Base-by-base conservation (phyloP, 2,329 filamentous ascomycete species). In the Aureobasidium zeae region DNA sequence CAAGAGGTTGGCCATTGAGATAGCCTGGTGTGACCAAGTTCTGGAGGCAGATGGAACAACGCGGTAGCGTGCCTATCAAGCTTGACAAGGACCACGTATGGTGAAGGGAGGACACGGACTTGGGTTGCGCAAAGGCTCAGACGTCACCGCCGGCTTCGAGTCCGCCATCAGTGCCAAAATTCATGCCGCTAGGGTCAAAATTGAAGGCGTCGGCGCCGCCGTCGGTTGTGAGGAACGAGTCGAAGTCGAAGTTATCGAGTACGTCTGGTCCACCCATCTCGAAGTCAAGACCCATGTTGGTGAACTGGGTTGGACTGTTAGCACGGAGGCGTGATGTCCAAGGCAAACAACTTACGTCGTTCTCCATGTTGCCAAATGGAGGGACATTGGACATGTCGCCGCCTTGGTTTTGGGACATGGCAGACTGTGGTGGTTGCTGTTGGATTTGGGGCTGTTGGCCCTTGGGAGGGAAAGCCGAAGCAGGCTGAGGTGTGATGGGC, bases 231-330 rank as follows among this genome's bases (percentile, higher is more conserved):
- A 81, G 64, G 64, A 81, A 81, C 12, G 72, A 76, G 55, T 81
- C 77, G 57, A 81, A 81, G 59, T 81, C 76, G 57, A 81, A 81
- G 72, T 72, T 63, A 66, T 78, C 54, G 67, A 77, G 67, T 71
- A 84, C 72, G 77, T 86, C 68, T 73, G 72, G 46, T 66, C 73
- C 60, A 66, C 68, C 69, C 70, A 68, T 59, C 53, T 52, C 49
- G 48, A 69, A 63, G 44, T 63, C 61, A 44, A 68, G 55, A 32
- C 57, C 62, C 44, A 63, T 58, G 44, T 53, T 55, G 41, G 47
- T 45, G 44, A 61, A 57, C 59, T 65, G 50, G 34, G 50, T 12
- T 31, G 12, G 16, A 13, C 26, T 28, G 12, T 24, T 4, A 15
- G n/a, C n/a, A n/a, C 30, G 8, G 2, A 10, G 33, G n/a, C 16